Evolutionary conservation across 768 basidiomycete species (phyloP), one percentile per base, ranked within the genome.

Genomic region (Hypholoma fasciculare): DNA sequence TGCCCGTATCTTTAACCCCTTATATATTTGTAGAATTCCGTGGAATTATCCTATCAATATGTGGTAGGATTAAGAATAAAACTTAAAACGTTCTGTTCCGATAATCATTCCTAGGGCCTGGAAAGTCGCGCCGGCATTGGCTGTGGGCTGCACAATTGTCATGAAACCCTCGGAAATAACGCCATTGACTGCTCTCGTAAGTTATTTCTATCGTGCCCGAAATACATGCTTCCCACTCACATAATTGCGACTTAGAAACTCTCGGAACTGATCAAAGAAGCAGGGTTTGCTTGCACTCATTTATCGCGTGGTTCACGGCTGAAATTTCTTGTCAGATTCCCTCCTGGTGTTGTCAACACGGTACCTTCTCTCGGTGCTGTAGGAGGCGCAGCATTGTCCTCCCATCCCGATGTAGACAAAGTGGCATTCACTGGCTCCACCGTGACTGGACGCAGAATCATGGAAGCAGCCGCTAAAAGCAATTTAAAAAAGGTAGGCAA

Each of bases 391-490:
- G 92, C 94, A 2, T 80, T 98, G 58, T 76, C 95, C 5, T 72
- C 83, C 11, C 96, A 98, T 72, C 81, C 71, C 55, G 91, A 89
- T 63, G 89, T 98, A 48, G 93, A 97, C 77, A 96, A 97, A 74
- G 82, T 98, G 60, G 95, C 96, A 2, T 97, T 98, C 73, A 98
- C 96, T 8, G 96, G 96, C 47, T 94, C 91, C 37, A 96, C 94
- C 13, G 68, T 84, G 55, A 96, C 94, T 4, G 96, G 96, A 20
- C 83, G 94, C 20, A 91, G 89, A 67, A 86, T 98, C 67, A 89
- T 94, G 86, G 86, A 89, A 67, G 94, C 96, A 13, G 93, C 96
- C 2, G 93, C 96, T 7, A 88, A 89, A 71, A 92, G 89, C 65
- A 98, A 98, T 75, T 74, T 98, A 61, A 98, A 98, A 75, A 96